phyloP scores from a whole-genome alignment of 2,329 filamentous ascomycete genomes.

The Aspergillus tamarii region DNA sequence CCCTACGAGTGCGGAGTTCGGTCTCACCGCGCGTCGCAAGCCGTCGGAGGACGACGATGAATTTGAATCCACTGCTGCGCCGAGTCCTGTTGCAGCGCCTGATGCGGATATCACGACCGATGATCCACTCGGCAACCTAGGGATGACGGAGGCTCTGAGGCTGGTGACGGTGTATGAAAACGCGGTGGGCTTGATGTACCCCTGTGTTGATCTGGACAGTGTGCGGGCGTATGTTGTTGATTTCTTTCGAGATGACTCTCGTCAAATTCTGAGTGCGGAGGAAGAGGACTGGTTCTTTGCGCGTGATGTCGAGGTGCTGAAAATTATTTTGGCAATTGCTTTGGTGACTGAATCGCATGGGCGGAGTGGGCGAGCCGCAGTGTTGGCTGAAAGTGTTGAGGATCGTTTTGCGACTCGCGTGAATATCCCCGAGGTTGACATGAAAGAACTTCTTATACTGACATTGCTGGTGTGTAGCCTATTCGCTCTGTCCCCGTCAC shows the following conservation, averaged over 20 bases:
- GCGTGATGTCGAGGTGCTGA: conserved; percentile 68
- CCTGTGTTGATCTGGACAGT: conserved; percentile 72
- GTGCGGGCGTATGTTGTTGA: conserved; percentile 56
- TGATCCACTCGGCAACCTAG: conserved; percentile 76
- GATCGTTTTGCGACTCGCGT: conserved; percentile 37
- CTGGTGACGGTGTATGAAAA: conserved; percentile 80
- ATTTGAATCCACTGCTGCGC: conserved; percentile 22
- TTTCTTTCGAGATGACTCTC: conserved; percentile 22
- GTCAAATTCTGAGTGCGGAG: background rate
- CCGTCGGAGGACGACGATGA: conserved; percentile 22
- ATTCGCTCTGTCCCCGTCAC: background rate
- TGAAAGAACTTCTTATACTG: conserved; percentile 41
- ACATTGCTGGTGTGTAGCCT: conserved; percentile 30
- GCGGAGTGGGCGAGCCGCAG: conserved; percentile 61
- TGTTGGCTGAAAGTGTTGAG: conserved; percentile 39
- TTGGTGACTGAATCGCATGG: conserved; percentile 76
- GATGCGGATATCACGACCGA: conserved; percentile 43
- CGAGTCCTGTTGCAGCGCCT: conserved; percentile 27
- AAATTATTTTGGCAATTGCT: conserved; percentile 77
- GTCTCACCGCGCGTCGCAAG: conserved; percentile 26
- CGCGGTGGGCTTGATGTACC: conserved; percentile 88
- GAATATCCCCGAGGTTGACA: conserved; percentile 42
- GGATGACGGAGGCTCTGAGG: conserved; percentile 74
- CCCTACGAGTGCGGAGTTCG: conserved; percentile 42
- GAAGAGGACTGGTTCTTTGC: conserved; percentile 42